Base-by-base conservation (phyloP, 257 asterid genomes). In the Voacanga thouarsii region DNA sequence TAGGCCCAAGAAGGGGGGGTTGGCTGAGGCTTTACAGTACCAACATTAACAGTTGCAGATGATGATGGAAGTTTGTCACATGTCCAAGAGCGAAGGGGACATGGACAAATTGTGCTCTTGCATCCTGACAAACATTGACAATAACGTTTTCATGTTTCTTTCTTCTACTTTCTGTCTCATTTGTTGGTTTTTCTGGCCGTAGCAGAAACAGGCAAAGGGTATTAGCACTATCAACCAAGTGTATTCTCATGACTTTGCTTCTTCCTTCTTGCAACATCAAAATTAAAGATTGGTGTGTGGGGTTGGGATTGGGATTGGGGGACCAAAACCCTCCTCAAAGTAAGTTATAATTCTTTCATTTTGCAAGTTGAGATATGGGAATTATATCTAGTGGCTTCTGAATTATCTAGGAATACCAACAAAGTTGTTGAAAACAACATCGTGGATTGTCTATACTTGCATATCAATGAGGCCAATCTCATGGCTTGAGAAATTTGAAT, bases 61-160 rank as follows among this genome's bases (percentile, higher is more conserved):
- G 78, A 73, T 44, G 64, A 57, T 74, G 76, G 50, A 49, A 69
- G 72, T 65, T 72, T 49, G 75, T 83, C 80, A 68, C 76, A 33
- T 81, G 84, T 76, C 7, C 11, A 67, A 53, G 2, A 37, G 19
- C 57, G 56, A 44, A 26, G 82, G 78, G 80, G 81, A 61, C 88
- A 84, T 67, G 63, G 80, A 84, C 70, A 76, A 85, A 73, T 24
- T 41, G 11, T 74, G 80, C 77, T 33, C 30, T 12, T 53, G 30
- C 21, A 51, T 73, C 18, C 76, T 16, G 72, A 71, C 81, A 70
- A 83, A 69, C 4, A 23, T 56, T 57, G 74, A 39, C 39, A 61
- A 74, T 57, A 23, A 7, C 63, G 33, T 6, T 67, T 41, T 23
- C 51, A 21, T 64, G 61, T 76, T 73, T 73, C 64, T 72, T 71